A percentile compares a stretch with the other conserved stretches of the same genome.
Evolutionary conservation across 2,329 filamentous ascomycete genomes (phyloP).

Genomic region (Verticillium alfalfae): DNA sequence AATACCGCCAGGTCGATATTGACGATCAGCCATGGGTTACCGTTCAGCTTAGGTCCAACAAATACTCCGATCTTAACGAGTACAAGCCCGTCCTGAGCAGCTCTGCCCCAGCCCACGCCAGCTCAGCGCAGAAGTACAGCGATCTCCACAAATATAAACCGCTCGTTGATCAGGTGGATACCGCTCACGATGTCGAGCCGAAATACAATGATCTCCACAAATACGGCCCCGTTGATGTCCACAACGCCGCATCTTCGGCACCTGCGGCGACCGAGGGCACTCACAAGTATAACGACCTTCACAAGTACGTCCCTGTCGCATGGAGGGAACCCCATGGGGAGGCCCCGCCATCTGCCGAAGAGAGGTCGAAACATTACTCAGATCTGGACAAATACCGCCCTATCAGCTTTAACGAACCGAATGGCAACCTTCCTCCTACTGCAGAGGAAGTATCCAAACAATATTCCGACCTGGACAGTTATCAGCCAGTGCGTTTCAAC

Average conservation of each 20-base stretch:
- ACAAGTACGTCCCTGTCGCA: constrained; percentile 20
- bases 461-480: constrained; percentile 13
- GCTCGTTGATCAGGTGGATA: constrained; percentile 21
- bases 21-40: constrained; percentile 17
- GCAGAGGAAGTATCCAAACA: constrained; percentile 13
- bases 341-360: constrained; percentile 16
- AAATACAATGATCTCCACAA: constrained; percentile 28
- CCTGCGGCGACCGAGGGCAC: not conserved
- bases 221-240: constrained; percentile 6
- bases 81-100: constrained; percentile 28
- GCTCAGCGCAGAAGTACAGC: constrained; percentile 24
- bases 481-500: constrained; percentile 17
- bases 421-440: constrained; percentile 6
- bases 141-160: constrained; percentile 35
- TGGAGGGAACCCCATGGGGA: constrained; percentile 16
- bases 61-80: constrained; percentile 20
- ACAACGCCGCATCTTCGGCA: not conserved
- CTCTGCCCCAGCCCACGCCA: constrained; percentile 12
- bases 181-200: constrained; percentile 17
- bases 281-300: constrained; percentile 27
- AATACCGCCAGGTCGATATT: constrained; percentile 24
- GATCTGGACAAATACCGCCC: constrained; percentile 34
- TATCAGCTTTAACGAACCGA: constrained; percentile 28
- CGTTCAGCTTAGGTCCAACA: constrained; percentile 5
- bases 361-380: constrained; percentile 24